Evolutionary conservation across 768 basidiomycete species (phyloP), one percentile per base, ranked within the genome.

Genomic region (Collybia nuda): DNA sequence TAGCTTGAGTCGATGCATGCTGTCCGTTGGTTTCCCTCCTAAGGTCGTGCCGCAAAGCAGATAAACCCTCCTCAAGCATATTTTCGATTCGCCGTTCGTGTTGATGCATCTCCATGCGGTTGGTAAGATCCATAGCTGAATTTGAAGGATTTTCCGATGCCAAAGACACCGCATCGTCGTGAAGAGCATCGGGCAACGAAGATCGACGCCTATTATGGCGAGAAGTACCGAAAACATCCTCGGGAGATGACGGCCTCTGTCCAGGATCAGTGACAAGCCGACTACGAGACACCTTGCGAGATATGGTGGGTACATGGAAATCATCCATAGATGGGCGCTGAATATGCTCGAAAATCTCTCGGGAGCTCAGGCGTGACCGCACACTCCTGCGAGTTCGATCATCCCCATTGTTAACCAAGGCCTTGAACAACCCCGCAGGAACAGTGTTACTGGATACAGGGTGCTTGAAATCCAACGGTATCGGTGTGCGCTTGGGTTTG

Each of bases 351-450:
- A 83, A 86, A 44, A 84, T 76, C 53, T 92, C 91, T 39, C 80
- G 79, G 8, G 89, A 91, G 62, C 81, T 75, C 50, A 91, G 76
- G 32, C 89, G 77, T 18, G 90, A 91, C 41, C 88, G 85, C n/a
- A 89, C 87, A 40, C 74, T 74, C 40, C 82, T 74, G 49, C 88
- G 80, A 2, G 85, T 84, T 39, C 85, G 77, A 54, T 88, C 88
- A 40, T 91, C 88, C 15, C 67, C 71, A 38, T 60, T 65, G 45
- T 70, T 78, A 22, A 78, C 83, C 44, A 90, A 74, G 9, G 88
- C 87, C 69, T 92, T 92, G 79, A 93, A 93, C 49, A 93, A 61
- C 2, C 89, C 89, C 28, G 91, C 91, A 17, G 91, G 91, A 7
- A 92, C 85, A 5, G 88, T 93, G 58, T 89, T 90, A 28, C 73